Conservation (phyloP, 2,329 filamentous ascomycete species). For the Ophiostoma sp. region DNA sequence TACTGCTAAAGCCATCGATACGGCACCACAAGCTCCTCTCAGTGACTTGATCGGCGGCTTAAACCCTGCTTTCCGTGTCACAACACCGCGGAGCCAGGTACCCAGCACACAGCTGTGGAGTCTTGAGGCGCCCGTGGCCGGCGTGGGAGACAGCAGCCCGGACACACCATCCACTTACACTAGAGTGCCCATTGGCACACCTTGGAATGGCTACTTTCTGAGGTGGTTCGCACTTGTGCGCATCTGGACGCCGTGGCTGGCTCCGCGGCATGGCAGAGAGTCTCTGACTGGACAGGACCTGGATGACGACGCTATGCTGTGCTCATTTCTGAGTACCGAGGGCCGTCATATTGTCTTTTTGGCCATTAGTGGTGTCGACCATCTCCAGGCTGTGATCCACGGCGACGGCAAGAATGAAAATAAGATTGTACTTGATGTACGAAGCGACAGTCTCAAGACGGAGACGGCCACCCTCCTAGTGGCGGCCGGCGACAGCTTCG, state of each 20-base stretch:
- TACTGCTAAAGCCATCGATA: constrained; percentile 23
- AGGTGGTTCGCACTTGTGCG: constrained; percentile 80
- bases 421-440: constrained; percentile 61
- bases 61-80: constrained; percentile 51
- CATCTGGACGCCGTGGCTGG: constrained; percentile 77
- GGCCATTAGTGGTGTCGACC: constrained; percentile 66
- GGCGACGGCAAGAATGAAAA: constrained; percentile 53
- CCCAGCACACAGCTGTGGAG: constrained; percentile 66
- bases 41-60: constrained; percentile 53
- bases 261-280: constrained; percentile 72
- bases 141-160: constrained; percentile 49
- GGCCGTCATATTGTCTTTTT: constrained; percentile 74
- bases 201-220: constrained; percentile 39
- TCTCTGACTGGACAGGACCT: constrained; percentile 49
- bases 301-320: constrained; percentile 65
- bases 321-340: constrained; percentile 66
- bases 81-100: constrained; percentile 57
- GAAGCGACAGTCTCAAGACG: constrained; percentile 59
- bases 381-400: constrained; percentile 65
- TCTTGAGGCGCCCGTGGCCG: constrained; percentile 52
- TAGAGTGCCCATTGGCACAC: constrained; percentile 55
- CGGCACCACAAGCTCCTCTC: neutral
- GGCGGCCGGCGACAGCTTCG: constrained; percentile 66
- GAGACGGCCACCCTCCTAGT: constrained; percentile 60
- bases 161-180: constrained; percentile 47